Evolutionary conservation across 208 protist species (phyloP), one percentile per base, ranked within the genome.

Genomic region (Tritrichomonas musculus): DNA sequence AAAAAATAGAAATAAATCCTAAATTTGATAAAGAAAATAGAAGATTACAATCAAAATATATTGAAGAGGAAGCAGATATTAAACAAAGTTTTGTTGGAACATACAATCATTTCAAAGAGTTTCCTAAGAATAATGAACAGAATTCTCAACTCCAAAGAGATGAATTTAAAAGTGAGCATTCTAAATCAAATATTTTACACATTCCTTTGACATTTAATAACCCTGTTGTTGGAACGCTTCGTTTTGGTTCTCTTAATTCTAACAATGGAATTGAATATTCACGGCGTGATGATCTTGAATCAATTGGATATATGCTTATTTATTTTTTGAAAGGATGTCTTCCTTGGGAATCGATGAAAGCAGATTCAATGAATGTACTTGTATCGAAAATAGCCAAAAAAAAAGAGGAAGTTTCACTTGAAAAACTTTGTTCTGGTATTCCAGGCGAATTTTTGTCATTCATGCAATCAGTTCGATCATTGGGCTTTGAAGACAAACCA

Each of bases 211-310:
- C 22, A 3, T 64, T 93, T 17, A 49, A 93, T 36, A 94, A 94
- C 27, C 57, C 36, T 39, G n/a, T 94, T 60, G 94, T 92, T 22
- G 99, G 99, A 64, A 99, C 99, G 44, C 98, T 98, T 11, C 96
- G 99, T 60, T 99, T 99, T 96, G 99, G 98, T 73, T 97, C 96
- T 80, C 98, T 99, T 94, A 99, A 99, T 96, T 99, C 98, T 36
- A 99, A 99, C 95, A 95, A 99, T 47, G 99, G 99, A 72, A 99
- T 99, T 66, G 98, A 98, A 95, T 97, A 98, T 94, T 96, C 94
- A 27, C 41, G 94, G 39, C n/a, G 94, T 2, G 94, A 95, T 92
- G 94, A 95, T 80, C 75, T 95, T 27, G 99, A 99, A 95, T 97
- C 97, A 41, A 96, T 99, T 41, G 99, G 98, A 72, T 99, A 99